Base-by-base conservation (phyloP, 2,329 filamentous ascomycete species). In the Exophiala bonariae region DNA sequence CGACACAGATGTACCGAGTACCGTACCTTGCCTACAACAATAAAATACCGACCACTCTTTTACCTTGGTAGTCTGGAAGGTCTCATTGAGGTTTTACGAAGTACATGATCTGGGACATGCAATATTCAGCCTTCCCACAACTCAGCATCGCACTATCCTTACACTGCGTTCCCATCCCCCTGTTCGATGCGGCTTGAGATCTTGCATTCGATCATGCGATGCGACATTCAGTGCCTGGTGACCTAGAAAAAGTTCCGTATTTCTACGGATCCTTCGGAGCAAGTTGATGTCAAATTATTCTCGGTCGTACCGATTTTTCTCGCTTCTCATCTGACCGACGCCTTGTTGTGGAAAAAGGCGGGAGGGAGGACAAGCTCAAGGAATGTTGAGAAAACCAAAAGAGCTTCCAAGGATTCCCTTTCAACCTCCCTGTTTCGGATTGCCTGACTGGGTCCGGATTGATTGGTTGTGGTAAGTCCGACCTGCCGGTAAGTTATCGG, bases 121-220 rank as follows among this genome's bases (percentile, higher is more conserved):
- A 22, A 48, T 48, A 22, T 43, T 37, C 51, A 50, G 51, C 51
- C 51, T 54, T 50, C 23, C 19, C 36, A 26, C 33, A 33, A 35
- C 20, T 33, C 44, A 37, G 45, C 52, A 52, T 45, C 42, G 47
- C 47, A 50, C 44, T 36, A n/a, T n/a, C n/a, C n/a, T n/a, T n/a
- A 40, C 47, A 47, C 26, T 33, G 39, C 26, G 33, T 50, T 26
- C 11, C 6, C 23, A 26, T 26, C 23, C 47, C 36, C 44, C 44
- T 44, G 47, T 33, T 45, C 40, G 41, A 47, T 50, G 49, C 52
- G 47, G 42, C 28, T 38, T 37, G 37, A 35, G 48, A 55, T 55
- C 52, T 52, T 45, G 52, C 52, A 52, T 55, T 46, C 11, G 52
- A 55, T 55, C 52, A 42, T 39, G 6, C 48, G 41, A 33, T 49